Conservation (phyloP, 1,284 basidiomycete species). For the Moesziomyces antarcticus region DNA sequence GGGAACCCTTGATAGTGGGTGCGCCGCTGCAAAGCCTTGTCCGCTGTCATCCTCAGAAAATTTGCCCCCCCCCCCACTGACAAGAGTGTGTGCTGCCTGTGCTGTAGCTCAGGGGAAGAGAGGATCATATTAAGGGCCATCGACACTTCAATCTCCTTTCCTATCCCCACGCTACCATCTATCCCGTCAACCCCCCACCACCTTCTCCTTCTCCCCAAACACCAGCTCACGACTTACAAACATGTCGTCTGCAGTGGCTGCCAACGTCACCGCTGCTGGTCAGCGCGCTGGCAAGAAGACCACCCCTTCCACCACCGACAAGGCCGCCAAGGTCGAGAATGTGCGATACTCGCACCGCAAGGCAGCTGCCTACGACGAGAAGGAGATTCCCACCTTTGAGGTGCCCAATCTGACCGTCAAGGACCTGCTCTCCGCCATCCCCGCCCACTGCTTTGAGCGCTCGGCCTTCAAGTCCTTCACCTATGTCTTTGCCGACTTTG, state of each 20-base stretch:
- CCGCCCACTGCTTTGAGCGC: conserved; percentile 90
- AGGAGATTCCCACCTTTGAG: conserved; percentile 70
- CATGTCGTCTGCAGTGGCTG: conserved; percentile 52
- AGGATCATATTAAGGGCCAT: conserved; percentile 9
- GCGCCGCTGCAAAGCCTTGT: no score
- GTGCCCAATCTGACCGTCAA: conserved; percentile 87
- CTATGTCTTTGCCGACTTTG: conserved; percentile 83
- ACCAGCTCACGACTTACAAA: conserved; percentile 6
- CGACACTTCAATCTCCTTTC: not conserved
- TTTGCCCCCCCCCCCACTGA: conserved; percentile 5
- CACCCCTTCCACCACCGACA: conserved; percentile 25
- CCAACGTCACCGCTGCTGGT: conserved; percentile 50
- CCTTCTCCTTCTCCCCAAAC: not conserved
- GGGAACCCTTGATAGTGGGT: no score
- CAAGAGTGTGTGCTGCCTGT: not conserved
- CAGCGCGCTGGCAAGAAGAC: conserved; percentile 53
- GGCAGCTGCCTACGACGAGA: conserved; percentile 56
- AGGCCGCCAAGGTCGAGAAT: conserved; percentile 33
- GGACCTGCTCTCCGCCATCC: conserved; percentile 86
- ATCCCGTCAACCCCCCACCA: not conserved
- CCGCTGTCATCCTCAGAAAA: not conserved
- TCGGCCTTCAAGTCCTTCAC: conserved; percentile 84
- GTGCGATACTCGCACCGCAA: conserved; percentile 61
- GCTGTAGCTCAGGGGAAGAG: no score
- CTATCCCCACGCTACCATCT: conserved; percentile 16